Base-by-base conservation (phyloP, 768 basidiomycete species). In the Harrya chromipes region DNA sequence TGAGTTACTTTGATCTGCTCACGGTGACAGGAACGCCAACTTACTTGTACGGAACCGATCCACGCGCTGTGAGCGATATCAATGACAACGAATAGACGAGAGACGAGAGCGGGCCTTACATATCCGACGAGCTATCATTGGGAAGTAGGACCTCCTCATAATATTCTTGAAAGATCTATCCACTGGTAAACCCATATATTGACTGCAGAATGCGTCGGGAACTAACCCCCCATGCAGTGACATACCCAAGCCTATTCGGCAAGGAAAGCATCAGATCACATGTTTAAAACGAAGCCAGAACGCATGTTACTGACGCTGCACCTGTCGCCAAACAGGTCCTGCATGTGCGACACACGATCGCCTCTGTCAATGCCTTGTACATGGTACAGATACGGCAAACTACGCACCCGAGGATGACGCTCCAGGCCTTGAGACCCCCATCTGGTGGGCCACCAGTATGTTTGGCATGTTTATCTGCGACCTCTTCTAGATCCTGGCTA, bases 21-120 rank as follows among this genome's bases (percentile, higher is more conserved):
- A 40, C 6, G 4, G 4, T 0, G 24, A 26, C 1, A 11, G 6
- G 1, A 11, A 27, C 7, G 12, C 29, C 52, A 21, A 50, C 58
- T 4, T 40, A 82, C 86, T 71, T 88, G 87, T 20, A 83, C 69
- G 1, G 87, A 90, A 6, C 88, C 87, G 29, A 90, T 90, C 87
- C 87, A 90, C 37, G 87, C 80, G 39, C 87, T 88, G 52, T 20
- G n/a, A 43, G 51, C 7, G 13, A n/a, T 7, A 31, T 56, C 29
- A 54, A 20, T 33, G 6, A 16, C 26, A 9, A 19, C 19, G 21
- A 12, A 23, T 17, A 40, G 24, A 1, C 24, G 20, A 3, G 16
- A 19, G 17, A n/a, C 6, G 12, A 41, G 12, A 26, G 1, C 2
- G 4, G 16, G 4, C 12, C 78, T 51, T 61, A 85, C 85, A 87